These are phyloP conservation scores for Hymenoscyphus occultus DNA, from an alignment of 2,329 filamentous ascomycete species.

Conservation along the genomic window DNA sequence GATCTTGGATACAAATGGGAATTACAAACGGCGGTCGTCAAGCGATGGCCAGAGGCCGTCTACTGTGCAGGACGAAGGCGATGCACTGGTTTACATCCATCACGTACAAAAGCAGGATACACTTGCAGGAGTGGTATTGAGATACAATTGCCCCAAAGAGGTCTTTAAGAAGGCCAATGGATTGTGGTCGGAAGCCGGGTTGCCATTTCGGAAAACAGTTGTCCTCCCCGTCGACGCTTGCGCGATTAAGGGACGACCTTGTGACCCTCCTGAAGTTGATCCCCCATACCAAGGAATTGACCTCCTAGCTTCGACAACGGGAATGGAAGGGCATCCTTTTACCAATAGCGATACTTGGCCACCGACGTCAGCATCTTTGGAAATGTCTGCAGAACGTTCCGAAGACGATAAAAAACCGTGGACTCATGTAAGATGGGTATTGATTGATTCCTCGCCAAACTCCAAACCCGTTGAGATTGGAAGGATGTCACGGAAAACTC, in stretches of 20 bases:
- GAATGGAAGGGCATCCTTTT: constrained; percentile 34
- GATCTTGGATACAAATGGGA: constrained; percentile 46
- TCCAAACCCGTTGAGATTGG: constrained; percentile 76
- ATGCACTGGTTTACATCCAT: constrained; percentile 88
- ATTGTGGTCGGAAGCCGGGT: constrained; percentile 89
- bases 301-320: constrained; percentile 51
- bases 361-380: constrained; percentile 23
- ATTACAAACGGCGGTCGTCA: constrained; percentile 31
- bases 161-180: constrained; percentile 84
- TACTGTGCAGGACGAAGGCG: constrained; percentile 53
- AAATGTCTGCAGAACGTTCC: constrained; percentile 29
- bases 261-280: constrained; percentile 50
- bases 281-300: constrained; percentile 42
- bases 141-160: constrained; percentile 82
- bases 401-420: constrained; percentile 64
- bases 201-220: constrained; percentile 78
- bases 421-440: constrained; percentile 87
- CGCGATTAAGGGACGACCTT: constrained; percentile 71
- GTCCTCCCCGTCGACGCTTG: constrained; percentile 88
- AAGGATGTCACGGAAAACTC: constrained; percentile 71
- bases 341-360: constrained; percentile 29
- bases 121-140: constrained; percentile 84
- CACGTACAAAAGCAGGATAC: constrained; percentile 80
- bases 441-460: constrained; percentile 65
- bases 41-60: constrained; percentile 26